A percentile compares a stretch with the other conserved stretches of the same genome.
These are phyloP conservation scores for Ramalina intermedia DNA, from an alignment of 495 filamentous ascomycete genomes.

Conservation along the genomic window DNA sequence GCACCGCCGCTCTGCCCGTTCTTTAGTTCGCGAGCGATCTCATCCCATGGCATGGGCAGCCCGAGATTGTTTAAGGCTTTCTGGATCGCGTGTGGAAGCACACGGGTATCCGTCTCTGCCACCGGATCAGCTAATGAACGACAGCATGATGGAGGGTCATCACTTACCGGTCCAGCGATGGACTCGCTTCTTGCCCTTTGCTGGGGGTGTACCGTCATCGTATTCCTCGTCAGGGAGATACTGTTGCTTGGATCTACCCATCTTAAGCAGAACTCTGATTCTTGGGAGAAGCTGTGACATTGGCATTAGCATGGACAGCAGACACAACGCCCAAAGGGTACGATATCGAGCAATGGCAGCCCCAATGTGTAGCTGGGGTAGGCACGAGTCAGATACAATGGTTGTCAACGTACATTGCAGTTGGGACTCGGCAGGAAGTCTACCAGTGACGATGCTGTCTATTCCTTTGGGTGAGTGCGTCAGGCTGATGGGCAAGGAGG, in stretches of 20 bases:
- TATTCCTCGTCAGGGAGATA: too few species aligned
- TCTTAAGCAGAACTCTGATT: too few species aligned
- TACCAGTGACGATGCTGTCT: not conserved
- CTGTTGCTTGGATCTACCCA: too few species aligned
- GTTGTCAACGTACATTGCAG: not conserved
- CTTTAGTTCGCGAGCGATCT: constrained; percentile 24
- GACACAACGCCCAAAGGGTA: not conserved
- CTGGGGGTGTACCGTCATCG: too few species aligned
- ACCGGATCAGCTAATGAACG: not conserved
- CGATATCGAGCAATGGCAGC: not conserved
- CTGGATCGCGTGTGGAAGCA: constrained; percentile 27
- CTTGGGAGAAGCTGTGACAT: too few species aligned
- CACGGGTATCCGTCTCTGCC: constrained; percentile 28
- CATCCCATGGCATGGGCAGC: constrained; percentile 28
- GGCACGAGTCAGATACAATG: not conserved
- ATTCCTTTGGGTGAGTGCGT: too few species aligned
- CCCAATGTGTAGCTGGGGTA: not conserved
- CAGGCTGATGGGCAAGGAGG: too few species aligned
- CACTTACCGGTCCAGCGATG: too few species aligned
- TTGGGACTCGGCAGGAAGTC: not conserved
- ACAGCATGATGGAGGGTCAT: too few species aligned
- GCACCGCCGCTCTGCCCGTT: constrained; percentile 27
- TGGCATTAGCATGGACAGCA: too few species aligned
- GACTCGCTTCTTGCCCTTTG: too few species aligned
- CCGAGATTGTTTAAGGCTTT: constrained; percentile 22